phyloP scores from a whole-genome alignment of 1,284 basidiomycete genomes.

The Pseudozyma thailandica region DNA sequence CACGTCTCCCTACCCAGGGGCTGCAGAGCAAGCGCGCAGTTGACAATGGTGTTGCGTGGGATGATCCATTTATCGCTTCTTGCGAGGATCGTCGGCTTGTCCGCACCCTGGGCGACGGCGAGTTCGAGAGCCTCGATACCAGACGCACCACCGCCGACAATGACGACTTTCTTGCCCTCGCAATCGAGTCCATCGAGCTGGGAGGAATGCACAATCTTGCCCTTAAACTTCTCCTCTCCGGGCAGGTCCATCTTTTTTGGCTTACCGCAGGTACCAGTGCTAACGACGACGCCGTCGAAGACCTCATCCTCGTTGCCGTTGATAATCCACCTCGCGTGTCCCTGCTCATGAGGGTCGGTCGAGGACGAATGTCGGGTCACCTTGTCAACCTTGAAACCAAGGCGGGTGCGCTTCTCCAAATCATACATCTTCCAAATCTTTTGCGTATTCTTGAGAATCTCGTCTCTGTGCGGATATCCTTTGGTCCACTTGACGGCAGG shows the following conservation, averaged over 20 bases:
- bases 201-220: slow-evolving; percentile 73
- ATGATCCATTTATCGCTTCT: slow-evolving; percentile 66
- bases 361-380: slow-evolving; percentile 63
- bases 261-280: slow-evolving; percentile 74
- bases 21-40: slow-evolving; percentile 73
- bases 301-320: slow-evolving; percentile 69
- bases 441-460: slow-evolving; percentile 74
- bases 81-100: slow-evolving; percentile 72
- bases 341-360: slow-evolving; percentile 66
- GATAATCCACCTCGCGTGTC: slow-evolving; percentile 73
- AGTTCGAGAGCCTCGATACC: slow-evolving; percentile 75
- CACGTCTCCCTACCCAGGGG: slow-evolving; percentile 72
- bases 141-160: slow-evolving; percentile 74
- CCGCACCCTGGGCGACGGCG: slow-evolving; percentile 70
- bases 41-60: slow-evolving; percentile 72
- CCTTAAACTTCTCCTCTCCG: slow-evolving; percentile 71
- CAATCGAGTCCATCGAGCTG: slow-evolving; percentile 71
- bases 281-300: slow-evolving; percentile 74
- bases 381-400: slow-evolving; percentile 69
- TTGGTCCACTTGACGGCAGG: slow-evolving; percentile 55
- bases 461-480: slow-evolving; percentile 73
- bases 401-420: slow-evolving; percentile 72
- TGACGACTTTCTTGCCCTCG: slow-evolving; percentile 70
- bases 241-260: slow-evolving; percentile 72
- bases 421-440: slow-evolving; percentile 74